A percentile compares a stretch with the other conserved stretches of the same genome.
Evolutionary conservation across 2,329 filamentous ascomycete species (phyloP).

Genomic region (Westerdykella aurantiaca): DNA sequence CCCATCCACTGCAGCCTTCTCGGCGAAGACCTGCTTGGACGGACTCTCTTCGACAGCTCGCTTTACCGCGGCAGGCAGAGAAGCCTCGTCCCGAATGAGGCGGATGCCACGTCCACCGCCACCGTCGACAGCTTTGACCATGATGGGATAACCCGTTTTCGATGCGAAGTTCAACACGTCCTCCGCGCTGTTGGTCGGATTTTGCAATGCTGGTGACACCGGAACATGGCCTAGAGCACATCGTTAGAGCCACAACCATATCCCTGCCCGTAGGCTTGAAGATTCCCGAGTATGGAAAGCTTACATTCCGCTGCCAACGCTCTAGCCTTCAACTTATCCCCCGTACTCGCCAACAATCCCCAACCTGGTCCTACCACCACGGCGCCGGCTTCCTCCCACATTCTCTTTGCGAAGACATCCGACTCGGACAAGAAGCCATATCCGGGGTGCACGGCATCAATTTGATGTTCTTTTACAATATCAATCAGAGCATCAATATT

Average conservation of each 20-base stretch:
- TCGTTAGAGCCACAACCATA: background rate
- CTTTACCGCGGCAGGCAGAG: constrained; percentile 44
- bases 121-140: constrained; percentile 61
- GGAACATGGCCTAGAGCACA: constrained; percentile 41
- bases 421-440: constrained; percentile 60
- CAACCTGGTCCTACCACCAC: constrained; percentile 51
- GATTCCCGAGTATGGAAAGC: background rate
- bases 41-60: constrained; percentile 55
- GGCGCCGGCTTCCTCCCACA: constrained; percentile 46
- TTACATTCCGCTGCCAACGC: constrained; percentile 46
- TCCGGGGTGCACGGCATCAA: constrained; percentile 54
- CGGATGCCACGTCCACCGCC: constrained; percentile 58
- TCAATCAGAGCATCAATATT: constrained; percentile 45
- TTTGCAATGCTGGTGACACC: constrained; percentile 45
- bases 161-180: constrained; percentile 55
- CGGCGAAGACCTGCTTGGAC: constrained; percentile 52
- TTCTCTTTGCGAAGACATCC: constrained; percentile 44
- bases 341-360: constrained; percentile 53
- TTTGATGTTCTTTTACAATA: constrained; percentile 45
- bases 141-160: constrained; percentile 49
- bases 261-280: background rate
- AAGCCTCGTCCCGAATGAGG: constrained; percentile 42
- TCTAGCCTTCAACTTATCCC: constrained; percentile 53
- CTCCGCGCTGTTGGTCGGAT: constrained; percentile 40
- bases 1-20: constrained; percentile 57